Conservation (phyloP, 108 stramenopile species). For the Cyclostephanos invisitatus region DNA sequence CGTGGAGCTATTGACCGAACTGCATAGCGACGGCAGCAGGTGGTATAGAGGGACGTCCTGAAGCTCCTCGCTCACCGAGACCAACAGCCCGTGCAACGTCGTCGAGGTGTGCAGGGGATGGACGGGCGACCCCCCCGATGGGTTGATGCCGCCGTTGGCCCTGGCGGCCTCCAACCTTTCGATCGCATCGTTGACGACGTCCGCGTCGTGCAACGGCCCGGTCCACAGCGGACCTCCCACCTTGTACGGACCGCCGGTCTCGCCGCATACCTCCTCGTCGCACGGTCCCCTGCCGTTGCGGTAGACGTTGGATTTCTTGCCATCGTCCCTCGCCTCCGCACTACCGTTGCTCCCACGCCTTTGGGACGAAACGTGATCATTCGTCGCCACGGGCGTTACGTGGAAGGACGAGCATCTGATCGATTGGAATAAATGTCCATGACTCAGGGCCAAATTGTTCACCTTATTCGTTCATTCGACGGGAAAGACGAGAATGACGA, state of each 20-base stretch:
- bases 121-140: conserved; percentile 36
- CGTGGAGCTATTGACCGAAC: conserved; percentile 63
- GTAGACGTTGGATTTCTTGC: conserved; percentile 62
- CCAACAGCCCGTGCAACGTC: conserved; percentile 83
- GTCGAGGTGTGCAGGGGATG: conserved; percentile 40
- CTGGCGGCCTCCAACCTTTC: conserved; percentile 60
- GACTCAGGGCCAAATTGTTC: conserved; percentile 77
- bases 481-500: not conserved
- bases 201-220: conserved; percentile 92
- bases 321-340: conserved; percentile 59
- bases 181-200: conserved; percentile 76
- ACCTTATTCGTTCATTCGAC: conserved; percentile 27
- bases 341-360: conserved; percentile 31
- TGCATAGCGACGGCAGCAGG: conserved; percentile 75
- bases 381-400: conserved; percentile 63
- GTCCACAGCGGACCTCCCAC: conserved; percentile 95
- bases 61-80: conserved; percentile 91
- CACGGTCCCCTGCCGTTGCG: conserved; percentile 52
- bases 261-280: conserved; percentile 50
- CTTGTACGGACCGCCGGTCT: conserved; percentile 85
- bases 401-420: conserved; percentile 93
- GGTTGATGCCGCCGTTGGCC: conserved; percentile 30
- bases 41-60: conserved; percentile 93
- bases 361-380: conserved; percentile 34
- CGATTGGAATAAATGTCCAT: conserved; percentile 92